Evolutionary conservation across 2,329 filamentous ascomycete genomes (phyloP), one percentile per base, ranked within the genome.

Genomic region (Fusarium fujikuroi): DNA sequence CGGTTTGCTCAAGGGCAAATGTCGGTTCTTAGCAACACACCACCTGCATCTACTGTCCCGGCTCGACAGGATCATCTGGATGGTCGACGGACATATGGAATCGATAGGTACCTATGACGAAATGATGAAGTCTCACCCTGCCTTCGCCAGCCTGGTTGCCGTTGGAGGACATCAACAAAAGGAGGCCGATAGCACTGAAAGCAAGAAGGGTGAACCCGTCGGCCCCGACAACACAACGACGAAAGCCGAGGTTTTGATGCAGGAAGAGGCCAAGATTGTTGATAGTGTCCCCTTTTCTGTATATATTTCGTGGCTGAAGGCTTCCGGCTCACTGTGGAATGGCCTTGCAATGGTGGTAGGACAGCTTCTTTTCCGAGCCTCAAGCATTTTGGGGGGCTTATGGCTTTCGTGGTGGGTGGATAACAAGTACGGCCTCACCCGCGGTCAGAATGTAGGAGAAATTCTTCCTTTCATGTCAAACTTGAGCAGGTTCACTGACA

Each of bases 371-470:
- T 60, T 60, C 18, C 21, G 44, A 40, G 21, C 44, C 7, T 40
- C 57, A 18, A 60, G 57, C 3, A 60, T 60, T 25, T 16, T 53
- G 36, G 57, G 57, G 34, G 44, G 36, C 5, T 32, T 60, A 11
- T 34, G 57, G 44, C 44, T 53, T 30, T 60, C 57, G 18, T 60
- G 57, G 43, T 59, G 56, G 56, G 56, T 59, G 42, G 56, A 59
- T 25, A 49, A 49, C 21, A 59, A 37, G 18, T 59, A 59, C 42
- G 18, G 42, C 19, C 56, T 59, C 10, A 39, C 42, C 19, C 56
- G 34, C 4, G 32, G 32, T 19, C 56, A 59, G 23, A 59, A 59
- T 14, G 56, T 59, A 39, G 3, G 42, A 19, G 3, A 19, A 19
- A 7, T 15, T 15, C 23, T n/a, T 23, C 3, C 6, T 5, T 15